Base-by-base conservation (phyloP, 2,329 filamentous ascomycete species). In the Rhynchosporium agropyri region DNA sequence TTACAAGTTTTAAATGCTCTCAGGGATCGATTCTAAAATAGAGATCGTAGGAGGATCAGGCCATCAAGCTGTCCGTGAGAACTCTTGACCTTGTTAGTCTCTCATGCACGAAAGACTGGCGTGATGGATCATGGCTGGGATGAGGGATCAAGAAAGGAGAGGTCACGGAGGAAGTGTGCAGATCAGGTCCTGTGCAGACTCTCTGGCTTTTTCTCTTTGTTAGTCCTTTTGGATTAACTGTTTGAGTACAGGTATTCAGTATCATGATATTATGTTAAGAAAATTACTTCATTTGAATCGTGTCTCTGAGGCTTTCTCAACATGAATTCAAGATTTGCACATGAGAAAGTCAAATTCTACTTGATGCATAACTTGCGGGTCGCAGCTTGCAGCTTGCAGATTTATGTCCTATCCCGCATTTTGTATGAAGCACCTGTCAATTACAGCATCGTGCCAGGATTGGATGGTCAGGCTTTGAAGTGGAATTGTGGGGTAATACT, bases 81-180 rank as follows among this genome's bases (percentile, higher is more conserved):
- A 36, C 9, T 10, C 33, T 36, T 20, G 61, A 26, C 38, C 10
- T 50, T 31, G 26, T 53, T 33, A 31, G 29, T 15, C 58, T 15
- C 58, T 51, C 45, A 63, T 60, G 58, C 62, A 63, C 58, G 62
- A 63, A 60, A 60, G 62, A 57, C 53, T 63, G 56, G 49, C 45
- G 53, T 57, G 26, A 57, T 7, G 20, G 20, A 20, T 20, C 20
- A 51, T 46, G 53, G 40, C 54, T 46, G 28, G 54, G 54, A 45
- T 46, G 28, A 33, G 15, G 54, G 54, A 26, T 28, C 46, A 36
- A 51, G 57, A 38, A 54, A 36, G 26, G 36, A 33, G 50, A 38
- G 33, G 40, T 29, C 15, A 36, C 4, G 31, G 33, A 48, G 45
- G 45, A 20, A 48, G 28, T 26, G 33, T 13, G 33, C 33, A 36